phyloP scores from a whole-genome alignment of 495 filamentous ascomycete species.

The Penicillium alfredii region DNA sequence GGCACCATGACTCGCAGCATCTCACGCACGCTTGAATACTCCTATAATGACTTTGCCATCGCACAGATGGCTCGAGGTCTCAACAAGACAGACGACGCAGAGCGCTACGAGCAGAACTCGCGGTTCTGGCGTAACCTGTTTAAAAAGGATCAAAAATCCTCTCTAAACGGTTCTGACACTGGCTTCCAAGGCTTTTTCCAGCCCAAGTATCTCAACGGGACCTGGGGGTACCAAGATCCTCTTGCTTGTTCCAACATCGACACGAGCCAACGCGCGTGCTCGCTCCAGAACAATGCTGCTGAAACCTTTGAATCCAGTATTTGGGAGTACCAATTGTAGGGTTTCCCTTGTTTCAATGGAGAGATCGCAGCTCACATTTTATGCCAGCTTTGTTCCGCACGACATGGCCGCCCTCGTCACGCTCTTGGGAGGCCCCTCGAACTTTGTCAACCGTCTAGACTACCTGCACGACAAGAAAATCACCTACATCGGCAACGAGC shows the following conservation, averaged over 20 bases:
- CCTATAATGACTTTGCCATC: slow-evolving; percentile 65
- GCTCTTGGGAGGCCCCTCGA: slow-evolving; percentile 50
- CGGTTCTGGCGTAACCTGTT: slow-evolving; percentile 67
- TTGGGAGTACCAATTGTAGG: slow-evolving; percentile 67
- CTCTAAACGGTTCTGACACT: slow-evolving; percentile 34
- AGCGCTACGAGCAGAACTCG: slow-evolving; percentile 56
- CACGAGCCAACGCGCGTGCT: slow-evolving; percentile 49
- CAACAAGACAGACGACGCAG: slow-evolving; percentile 47
- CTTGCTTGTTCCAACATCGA: slow-evolving; percentile 41
- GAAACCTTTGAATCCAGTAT: slow-evolving; percentile 63
- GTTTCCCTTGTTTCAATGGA: not conserved
- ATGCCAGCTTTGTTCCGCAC: slow-evolving; percentile 56
- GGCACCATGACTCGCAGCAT: slow-evolving; percentile 67
- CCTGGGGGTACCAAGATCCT: slow-evolving; percentile 57
- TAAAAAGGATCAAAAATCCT: slow-evolving; percentile 48
- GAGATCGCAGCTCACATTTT: slow-evolving; percentile 2
- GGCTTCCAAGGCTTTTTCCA: slow-evolving; percentile 64
- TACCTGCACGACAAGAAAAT: slow-evolving; percentile 51
- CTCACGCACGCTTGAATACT: slow-evolving; percentile 65
- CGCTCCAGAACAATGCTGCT: slow-evolving; percentile 49
- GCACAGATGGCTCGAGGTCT: slow-evolving; percentile 49
- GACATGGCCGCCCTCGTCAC: slow-evolving; percentile 61
- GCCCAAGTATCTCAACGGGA: slow-evolving; percentile 52
- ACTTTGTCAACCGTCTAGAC: slow-evolving; percentile 59
- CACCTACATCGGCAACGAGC: slow-evolving; percentile 66